phyloP scores from a whole-genome alignment of 257 asterid genomes.

The Penstemon davidsonii region DNA sequence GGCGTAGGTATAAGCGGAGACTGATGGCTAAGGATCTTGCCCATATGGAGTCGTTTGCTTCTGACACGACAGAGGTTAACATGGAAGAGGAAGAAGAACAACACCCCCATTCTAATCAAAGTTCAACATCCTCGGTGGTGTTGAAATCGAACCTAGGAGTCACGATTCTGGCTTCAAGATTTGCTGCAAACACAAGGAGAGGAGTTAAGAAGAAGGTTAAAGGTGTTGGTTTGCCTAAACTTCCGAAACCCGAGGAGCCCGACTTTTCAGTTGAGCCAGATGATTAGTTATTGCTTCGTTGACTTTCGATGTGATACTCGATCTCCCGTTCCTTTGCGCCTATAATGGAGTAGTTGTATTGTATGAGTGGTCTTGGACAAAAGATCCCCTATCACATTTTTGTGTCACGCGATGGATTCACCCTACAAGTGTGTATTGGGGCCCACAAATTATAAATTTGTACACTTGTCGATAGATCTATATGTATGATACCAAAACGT shows the following conservation, averaged over 20 bases:
- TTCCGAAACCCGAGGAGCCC: constrained; percentile 86
- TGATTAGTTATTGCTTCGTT: constrained; percentile 40
- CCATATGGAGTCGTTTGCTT: constrained; percentile 56
- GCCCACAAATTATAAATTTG: too few relatives aligned
- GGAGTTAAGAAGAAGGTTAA: constrained; percentile 75
- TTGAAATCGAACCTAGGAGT: constrained; percentile 57
- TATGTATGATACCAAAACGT: not conserved
- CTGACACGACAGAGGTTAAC: constrained; percentile 33
- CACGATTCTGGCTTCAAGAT: constrained; percentile 79
- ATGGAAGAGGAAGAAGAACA: constrained; percentile 35
- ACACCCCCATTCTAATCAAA: constrained; percentile 24
- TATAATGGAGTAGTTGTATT: not conserved
- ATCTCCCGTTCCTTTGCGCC: too few relatives aligned
- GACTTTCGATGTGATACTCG: too few relatives aligned
- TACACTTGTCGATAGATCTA: not conserved
- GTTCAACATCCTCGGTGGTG: constrained; percentile 34
- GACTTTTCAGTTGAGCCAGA: constrained; percentile 78
- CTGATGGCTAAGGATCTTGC: constrained; percentile 66
- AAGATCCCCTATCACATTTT: not conserved
- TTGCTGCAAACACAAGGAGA: constrained; percentile 86
- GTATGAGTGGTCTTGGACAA: not conserved
- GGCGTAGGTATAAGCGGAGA: constrained; percentile 76
- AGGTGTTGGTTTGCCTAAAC: constrained; percentile 61
- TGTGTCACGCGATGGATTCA: too few relatives aligned
- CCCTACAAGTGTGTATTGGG: too few relatives aligned